phyloP scores from a whole-genome alignment of 1,284 basidiomycete genomes.

The Cerrena zonata region DNA sequence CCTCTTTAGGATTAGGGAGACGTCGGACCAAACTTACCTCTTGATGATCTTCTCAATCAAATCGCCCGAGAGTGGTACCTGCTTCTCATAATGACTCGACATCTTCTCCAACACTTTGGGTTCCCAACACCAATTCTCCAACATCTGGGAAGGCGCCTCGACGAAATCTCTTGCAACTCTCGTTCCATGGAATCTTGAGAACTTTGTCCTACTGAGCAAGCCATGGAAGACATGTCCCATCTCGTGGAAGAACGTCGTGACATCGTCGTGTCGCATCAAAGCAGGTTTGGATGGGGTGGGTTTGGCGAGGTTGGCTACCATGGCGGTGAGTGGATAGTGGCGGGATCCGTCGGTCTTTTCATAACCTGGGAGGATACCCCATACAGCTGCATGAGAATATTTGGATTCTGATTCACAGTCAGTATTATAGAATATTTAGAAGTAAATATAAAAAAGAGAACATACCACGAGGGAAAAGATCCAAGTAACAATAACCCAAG shows the following conservation, averaged over 20 bases:
- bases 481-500: conserved; percentile 78
- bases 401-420: conserved; percentile 50
- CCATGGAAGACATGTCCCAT: conserved; percentile 88
- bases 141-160: conserved; percentile 83
- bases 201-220: conserved; percentile 66
- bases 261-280: conserved; percentile 76
- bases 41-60: conserved; percentile 74
- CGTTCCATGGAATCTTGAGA: conserved; percentile 75
- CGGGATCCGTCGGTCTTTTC: conserved; percentile 47
- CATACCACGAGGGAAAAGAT: conserved; percentile 78
- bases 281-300: conserved; percentile 74
- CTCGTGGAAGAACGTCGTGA: conserved; percentile 77
- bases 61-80: conserved; percentile 67
- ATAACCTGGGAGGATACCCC: conserved; percentile 66
- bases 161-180: conserved; percentile 59
- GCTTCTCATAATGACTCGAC: conserved; percentile 73
- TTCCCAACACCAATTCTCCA: conserved; percentile 90
- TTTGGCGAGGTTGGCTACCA: conserved; percentile 86
- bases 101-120: conserved; percentile 67
- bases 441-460: conserved; percentile 7
- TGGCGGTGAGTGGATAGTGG: conserved; percentile 68
- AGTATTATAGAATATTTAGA: not conserved
- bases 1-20: not conserved
- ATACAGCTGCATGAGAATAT: conserved; percentile 83
- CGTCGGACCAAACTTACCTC: conserved; percentile 40